Evolutionary conservation across 345 rosid species (phyloP).

Genomic region (Streptanthus diversifolius): DNA sequence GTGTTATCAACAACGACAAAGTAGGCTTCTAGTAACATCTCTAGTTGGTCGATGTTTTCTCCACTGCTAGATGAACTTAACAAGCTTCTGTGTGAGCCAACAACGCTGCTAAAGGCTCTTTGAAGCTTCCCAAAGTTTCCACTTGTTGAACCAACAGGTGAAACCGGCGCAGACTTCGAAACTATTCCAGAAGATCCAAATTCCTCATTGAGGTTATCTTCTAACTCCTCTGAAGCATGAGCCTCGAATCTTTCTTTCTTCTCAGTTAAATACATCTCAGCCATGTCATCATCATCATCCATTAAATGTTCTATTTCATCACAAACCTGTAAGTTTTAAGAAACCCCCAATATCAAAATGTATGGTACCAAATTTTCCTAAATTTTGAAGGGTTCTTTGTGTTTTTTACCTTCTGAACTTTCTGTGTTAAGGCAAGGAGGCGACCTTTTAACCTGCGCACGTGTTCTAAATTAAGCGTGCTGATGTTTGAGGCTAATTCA

Average conservation of each 20-base stretch:
- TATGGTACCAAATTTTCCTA: not conserved
- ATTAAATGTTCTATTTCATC: constrained; percentile 95
- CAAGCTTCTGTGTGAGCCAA: constrained; percentile 61
- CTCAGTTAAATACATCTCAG: constrained; percentile 95
- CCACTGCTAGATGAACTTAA: constrained; percentile 54
- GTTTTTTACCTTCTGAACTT: constrained; percentile 88
- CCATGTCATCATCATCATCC: constrained; percentile 99
- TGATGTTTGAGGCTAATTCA: constrained; percentile 78
- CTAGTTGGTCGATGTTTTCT: constrained; percentile 85
- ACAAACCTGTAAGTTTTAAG: constrained; percentile 54
- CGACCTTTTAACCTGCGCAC: constrained; percentile 89
- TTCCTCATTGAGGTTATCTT: constrained; percentile 38
- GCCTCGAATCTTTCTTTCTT: constrained; percentile 73
- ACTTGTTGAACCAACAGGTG: constrained; percentile 59
- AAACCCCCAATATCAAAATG: not conserved
- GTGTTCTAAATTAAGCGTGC: constrained; percentile 81
- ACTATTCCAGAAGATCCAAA: constrained; percentile 32
- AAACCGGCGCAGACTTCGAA: constrained; percentile 85
- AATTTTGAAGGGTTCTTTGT: not conserved
- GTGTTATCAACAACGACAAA: constrained; percentile 68
- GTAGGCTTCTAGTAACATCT: constrained; percentile 95
- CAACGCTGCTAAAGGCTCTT: constrained; percentile 79
- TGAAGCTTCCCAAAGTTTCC: constrained; percentile 56
- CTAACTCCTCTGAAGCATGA: constrained; percentile 45
- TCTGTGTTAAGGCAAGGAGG: constrained; percentile 82